Evolutionary conservation across 495 filamentous ascomycete genomes (phyloP).

Genomic region (Clavariopsis aquatica): DNA sequence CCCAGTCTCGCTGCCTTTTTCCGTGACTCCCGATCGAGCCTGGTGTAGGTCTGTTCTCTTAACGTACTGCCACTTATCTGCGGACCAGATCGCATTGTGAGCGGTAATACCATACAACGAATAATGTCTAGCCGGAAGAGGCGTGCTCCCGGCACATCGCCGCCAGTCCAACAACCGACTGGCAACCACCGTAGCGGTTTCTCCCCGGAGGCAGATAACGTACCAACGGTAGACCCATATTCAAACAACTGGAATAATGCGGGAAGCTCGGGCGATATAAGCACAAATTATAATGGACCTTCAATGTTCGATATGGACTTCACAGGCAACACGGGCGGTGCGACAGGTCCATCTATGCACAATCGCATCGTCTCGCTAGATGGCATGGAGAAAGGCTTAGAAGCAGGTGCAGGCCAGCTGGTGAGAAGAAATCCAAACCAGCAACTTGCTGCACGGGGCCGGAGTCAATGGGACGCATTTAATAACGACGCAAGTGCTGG

Average conservation of each 20-base stretch:
- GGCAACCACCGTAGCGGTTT: conserved; percentile 10
- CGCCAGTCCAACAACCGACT: conserved; percentile 22
- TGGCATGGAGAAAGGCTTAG: conserved; percentile 19
- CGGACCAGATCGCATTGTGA: neutral
- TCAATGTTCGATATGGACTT: conserved; percentile 28
- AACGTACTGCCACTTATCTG: neutral
- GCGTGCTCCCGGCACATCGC: conserved; percentile 37
- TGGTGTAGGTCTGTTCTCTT: neutral
- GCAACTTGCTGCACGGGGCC: conserved; percentile 33
- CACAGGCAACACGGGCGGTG: neutral
- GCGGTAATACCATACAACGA: neutral
- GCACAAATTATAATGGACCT: conserved; percentile 18
- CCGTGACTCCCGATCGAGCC: neutral
- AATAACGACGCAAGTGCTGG: conserved; percentile 6
- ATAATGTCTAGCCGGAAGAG: conserved; percentile 33
- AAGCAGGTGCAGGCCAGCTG: conserved; percentile 27
- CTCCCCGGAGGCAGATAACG: conserved; percentile 11
- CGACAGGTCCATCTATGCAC: conserved; percentile 8
- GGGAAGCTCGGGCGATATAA: conserved; percentile 5
- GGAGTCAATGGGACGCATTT: conserved; percentile 24
- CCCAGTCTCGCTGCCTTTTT: neutral
- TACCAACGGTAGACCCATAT: conserved; percentile 15
- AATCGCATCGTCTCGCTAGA: conserved; percentile 33
- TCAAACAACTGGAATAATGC: conserved; percentile 31
- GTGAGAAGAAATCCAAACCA: conserved; percentile 37